Conservation (phyloP, 106 monocot genomes). For the Iris macrosiphon region DNA sequence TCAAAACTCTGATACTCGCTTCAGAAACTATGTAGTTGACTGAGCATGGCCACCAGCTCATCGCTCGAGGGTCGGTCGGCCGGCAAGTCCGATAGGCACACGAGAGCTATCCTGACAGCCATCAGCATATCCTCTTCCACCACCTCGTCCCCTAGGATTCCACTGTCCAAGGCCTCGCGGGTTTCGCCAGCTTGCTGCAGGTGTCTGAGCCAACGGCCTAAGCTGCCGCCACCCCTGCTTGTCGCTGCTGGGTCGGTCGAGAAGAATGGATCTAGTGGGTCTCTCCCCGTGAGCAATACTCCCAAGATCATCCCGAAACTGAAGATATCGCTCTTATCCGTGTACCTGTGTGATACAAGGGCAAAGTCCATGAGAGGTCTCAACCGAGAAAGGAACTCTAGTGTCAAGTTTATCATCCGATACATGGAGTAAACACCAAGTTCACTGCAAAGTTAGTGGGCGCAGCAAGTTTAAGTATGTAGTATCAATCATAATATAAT, state of each 20-base stretch:
- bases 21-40: constrained; percentile 88
- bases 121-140: constrained; percentile 84
- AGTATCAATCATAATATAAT: no score
- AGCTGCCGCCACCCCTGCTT: constrained; percentile 26
- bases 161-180: constrained; percentile 49
- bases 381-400: no score
- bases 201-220: constrained; percentile 68
- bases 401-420: no score
- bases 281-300: constrained; percentile 61
- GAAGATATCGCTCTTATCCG: constrained; percentile 86
- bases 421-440: no score
- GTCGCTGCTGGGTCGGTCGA: constrained; percentile 12
- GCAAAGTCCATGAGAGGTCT: no score
- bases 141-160: constrained; percentile 50
- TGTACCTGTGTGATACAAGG: constrained; percentile 47
- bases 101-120: constrained; percentile 70
- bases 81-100: constrained; percentile 76
- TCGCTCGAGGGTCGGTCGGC: constrained; percentile 84
- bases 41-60: constrained; percentile 80
- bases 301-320: constrained; percentile 73
- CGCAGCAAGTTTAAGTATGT: no score
- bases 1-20: no score
- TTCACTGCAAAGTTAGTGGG: no score
- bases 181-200: constrained; percentile 69
- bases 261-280: constrained; percentile 59